Base-by-base conservation (phyloP, 768 basidiomycete species). In the Trametes coccinea region DNA sequence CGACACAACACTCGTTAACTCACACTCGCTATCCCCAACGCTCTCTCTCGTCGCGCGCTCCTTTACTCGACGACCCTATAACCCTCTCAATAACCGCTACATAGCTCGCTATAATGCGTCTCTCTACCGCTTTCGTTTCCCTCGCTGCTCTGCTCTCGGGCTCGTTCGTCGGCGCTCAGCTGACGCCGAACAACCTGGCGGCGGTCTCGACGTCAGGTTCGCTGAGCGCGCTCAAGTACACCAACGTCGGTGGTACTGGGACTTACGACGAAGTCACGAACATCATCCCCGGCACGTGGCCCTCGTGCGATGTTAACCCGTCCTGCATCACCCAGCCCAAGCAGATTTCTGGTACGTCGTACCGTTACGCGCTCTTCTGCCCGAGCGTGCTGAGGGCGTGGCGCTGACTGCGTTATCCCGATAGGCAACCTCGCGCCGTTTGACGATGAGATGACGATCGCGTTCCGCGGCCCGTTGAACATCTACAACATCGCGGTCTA, bases 391-490 rank as follows among this genome's bases (percentile, higher is more conserved):
- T 11, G 11, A 6, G 34, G 34, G 34, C 34, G 34, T 37, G 34
- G 16, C 14, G 59, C 44, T 49, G 39, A 40, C 45, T 49, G 14
- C 17, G 14, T 2, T 30, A 7, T 4, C 4, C 39, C 6, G 40
- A 14, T 41, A 67, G 71, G 71, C 30, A 63, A 63, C 52, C 71
- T 72, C 47, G 71, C 71, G 14, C 71, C 71, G 33, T 72, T 72
- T 44, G 62, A 72, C 46, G 69, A 72, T 40, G 70, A 72, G 50
- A 59, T 72, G 53, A 72, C 70, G 13, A 31, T 71, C 27, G 66
- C 59, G 49, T 67, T 72, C 59, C 67, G 70, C 22, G 71, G 71
- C 0, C 70, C 71, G 11, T 62, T 72, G 59, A 63, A 56, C 44
- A 16, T 72, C 10, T 54, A 66, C 56, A 72, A 71, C 58, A 71